Base-by-base conservation (phyloP, 169 alveolate genomes). In the Plasmodium cynomolgi region DNA sequence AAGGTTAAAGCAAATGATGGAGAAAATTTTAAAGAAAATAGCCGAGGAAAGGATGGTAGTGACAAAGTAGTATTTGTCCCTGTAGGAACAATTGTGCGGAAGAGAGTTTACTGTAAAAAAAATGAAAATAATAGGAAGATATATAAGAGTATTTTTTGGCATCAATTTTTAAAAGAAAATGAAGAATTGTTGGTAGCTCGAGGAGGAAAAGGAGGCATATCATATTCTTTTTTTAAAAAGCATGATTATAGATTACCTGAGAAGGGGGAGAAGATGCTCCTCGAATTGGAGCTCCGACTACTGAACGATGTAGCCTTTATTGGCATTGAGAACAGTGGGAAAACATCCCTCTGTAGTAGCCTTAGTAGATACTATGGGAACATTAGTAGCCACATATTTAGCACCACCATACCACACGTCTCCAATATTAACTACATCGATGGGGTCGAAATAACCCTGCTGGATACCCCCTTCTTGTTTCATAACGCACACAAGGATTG, bases 191-290 rank as follows among this genome's bases (percentile, higher is more conserved):
- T 96, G 83, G 96, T 96, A 54, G 98, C 98, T 17, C 93, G 97
- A 6, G 98, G 97, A 20, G 98, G 98, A 7, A 95, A 93, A 84
- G 98, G 98, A 37, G 98, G 98, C 15, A 86, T 96, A n/a, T 96
- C 97, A 7, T 97, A 96, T 44, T 96, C 98, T 0, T 31, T 93
- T 92, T 96, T 96, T 95, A 96, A 96, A 94, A 96, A 96, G 62
- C 98, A 96, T 91, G 98, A 96, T 50, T 83, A 39, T 84, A 84
- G 98, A 34, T 93, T 96, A 44, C 97, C 98, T 13, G 98, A 96
- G 92, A 86, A 90, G 9, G 96, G 98, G 39, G 98, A 96, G 62
- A 84, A 92, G 17, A 92, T 82, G 1, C 41, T 54, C 9, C 31
- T 96, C 29, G 98, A 96, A 92, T 82, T 96, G 91, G 98, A 96